Evolutionary conservation across 148 eudicot genomes (phyloP), one percentile per base, ranked within the genome.

Genomic region (Cornus kousa): DNA sequence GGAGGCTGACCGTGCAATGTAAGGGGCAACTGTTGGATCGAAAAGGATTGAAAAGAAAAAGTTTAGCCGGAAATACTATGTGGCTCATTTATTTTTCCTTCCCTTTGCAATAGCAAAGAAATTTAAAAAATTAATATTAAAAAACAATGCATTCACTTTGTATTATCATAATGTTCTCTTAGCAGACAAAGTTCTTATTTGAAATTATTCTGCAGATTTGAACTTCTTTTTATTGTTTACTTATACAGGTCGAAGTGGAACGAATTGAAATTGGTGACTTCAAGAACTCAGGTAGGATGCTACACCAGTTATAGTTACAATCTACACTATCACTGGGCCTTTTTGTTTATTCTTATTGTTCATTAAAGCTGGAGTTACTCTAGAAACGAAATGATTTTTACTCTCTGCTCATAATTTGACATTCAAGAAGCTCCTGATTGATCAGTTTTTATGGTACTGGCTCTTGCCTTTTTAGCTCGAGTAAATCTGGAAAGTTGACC

Each of bases 221-320:
- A 28, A 39, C 48, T 24, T 28, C 7, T 80, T 73, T 39, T 78
- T 43, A 23, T 67, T 50, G 68, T 33, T 28, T 70, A 43, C 60
- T 50, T 79, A 24, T 81, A 69, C 89, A 96, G 99, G 91, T 89
- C 79, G 98, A 96, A 82, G 91, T 93, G 81, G 99, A 96, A 84
- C 88, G 88, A 78, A 89, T 93, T 72, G 96, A 93, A 76, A 81
- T 87, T 78, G 95, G 98, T 55, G 89, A 87, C 81, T 84, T 83
- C 78, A 89, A 87, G 77, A 81, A 79, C 70, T 86, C 87, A 72
- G 98, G 99, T 88, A 92, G 81, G 88, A n/a, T 10, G 37, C 39
- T 22, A 60, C 2, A n/a, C 33, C 37, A 53, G 8, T 23, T 7
- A 31, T 28, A 33, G 13, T 74, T 59, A 32, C 14, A 20, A 62